Evolutionary conservation across 2,329 filamentous ascomycete species (phyloP).

Genomic region (Leptosphaerulina australis): DNA sequence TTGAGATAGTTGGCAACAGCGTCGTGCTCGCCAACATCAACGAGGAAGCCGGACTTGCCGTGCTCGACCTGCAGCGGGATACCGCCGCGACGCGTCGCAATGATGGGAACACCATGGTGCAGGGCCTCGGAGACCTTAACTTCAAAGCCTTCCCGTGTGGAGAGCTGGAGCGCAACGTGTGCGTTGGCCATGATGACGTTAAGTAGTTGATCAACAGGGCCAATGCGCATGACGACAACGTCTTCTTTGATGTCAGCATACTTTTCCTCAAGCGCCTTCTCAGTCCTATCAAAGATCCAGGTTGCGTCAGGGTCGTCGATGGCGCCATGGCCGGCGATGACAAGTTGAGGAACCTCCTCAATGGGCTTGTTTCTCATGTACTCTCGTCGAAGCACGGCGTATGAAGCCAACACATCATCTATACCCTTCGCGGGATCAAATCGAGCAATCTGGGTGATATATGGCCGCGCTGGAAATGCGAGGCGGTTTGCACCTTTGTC

Average conservation of each 20-base stretch:
- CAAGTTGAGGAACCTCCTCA: constrained; percentile 69
- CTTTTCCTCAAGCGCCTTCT: constrained; percentile 67
- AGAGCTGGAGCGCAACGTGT: constrained; percentile 77
- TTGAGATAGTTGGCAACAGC: constrained; percentile 71
- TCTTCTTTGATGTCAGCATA: constrained; percentile 59
- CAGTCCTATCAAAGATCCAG: constrained; percentile 73
- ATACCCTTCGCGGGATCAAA: constrained; percentile 87
- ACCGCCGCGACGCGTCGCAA: constrained; percentile 76
- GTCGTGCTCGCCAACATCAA: constrained; percentile 71
- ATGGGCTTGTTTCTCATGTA: constrained; percentile 59
- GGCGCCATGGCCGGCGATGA: constrained; percentile 79
- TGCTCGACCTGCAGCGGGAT: constrained; percentile 80
- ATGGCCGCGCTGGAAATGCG: constrained; percentile 66
- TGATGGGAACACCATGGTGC: constrained; percentile 78
- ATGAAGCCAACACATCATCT: constrained; percentile 75
- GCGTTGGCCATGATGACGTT: constrained; percentile 76
- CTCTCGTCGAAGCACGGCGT: constrained; percentile 71
- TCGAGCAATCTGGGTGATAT: constrained; percentile 79
- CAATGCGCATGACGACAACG: constrained; percentile 76
- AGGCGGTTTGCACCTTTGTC: constrained; percentile 65
- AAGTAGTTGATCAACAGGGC: constrained; percentile 79
- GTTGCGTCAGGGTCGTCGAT: constrained; percentile 81
- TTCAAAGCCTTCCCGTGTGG: constrained; percentile 82
- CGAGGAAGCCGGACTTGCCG: constrained; percentile 73
- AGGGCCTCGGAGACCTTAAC: constrained; percentile 85